Evolutionary conservation across 805 yeast genomes (phyloP), one percentile per base, ranked within the genome.

Genomic region (Candida maltosa): DNA sequence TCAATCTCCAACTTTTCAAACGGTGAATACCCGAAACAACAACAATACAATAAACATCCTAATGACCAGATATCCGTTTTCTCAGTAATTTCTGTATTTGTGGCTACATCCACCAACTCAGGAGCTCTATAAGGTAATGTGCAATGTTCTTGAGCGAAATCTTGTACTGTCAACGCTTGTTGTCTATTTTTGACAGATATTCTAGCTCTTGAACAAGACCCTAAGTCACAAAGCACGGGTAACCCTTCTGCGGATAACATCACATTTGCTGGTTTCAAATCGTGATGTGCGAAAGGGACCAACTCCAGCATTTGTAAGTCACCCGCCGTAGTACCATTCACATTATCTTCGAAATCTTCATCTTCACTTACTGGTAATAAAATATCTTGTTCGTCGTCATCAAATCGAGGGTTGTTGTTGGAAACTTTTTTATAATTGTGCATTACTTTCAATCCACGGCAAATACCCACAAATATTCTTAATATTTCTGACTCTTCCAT

Each of bases 111-210:
- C 39, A 89, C 61, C 30, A 91, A 65, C 52, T 89, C 97, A 0
- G 97, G 97, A 0, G 97, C 95, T 26, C 95, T 66, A 56, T 83
- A 91, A 1, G 94, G 87, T 35, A 87, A 60, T 1, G 95, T 83
- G 51, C 95, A 86, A 54, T 85, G 87, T 49, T 84, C 93, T 39
- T 80, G 85, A 11, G 89, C 88, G 43, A 78, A 65, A 47, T 89
- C 96, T 43, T 87, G 91, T 25, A 87, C 60, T 11, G 82, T 74
- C 20, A 86, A 62, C 0, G 95, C 93, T 48, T 81, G 82, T 24
- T 78, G 81, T 34, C 91, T 70, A 1, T 78, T 69, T 15, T 65
- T 65, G 2, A 83, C 69, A 2, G 59, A 48, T 2, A 76, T 50
- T 4, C 81, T 63, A 0, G 94, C 91, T 39, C 66, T 72, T 4